Evolutionary conservation across 1,284 basidiomycete genomes (phyloP), one percentile per base, ranked within the genome.

Genomic region (Heliocybe sulcata): DNA sequence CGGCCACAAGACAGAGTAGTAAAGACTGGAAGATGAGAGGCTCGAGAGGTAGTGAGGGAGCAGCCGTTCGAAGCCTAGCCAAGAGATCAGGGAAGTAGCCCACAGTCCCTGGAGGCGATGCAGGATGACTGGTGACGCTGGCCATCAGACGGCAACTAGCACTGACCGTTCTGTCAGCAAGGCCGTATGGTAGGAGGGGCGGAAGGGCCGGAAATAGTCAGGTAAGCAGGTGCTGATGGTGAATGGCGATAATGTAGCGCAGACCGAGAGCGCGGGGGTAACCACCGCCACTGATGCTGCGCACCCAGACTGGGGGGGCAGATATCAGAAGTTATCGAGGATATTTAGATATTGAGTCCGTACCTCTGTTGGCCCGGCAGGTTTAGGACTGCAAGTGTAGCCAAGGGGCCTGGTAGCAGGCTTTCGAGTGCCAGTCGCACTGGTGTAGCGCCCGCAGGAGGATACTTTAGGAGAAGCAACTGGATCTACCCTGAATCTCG

Each of bases 11-110:
- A 61, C 79, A 85, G 2, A 87, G 76, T 16, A 89, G 74, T 20
- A 90, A 67, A 25, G 85, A 80, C 60, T 86, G 85, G 4, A 89
- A 66, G 45, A 89, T 74, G 51, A 81, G 75, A 11, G 79, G 74
- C 55, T 89, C 85, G 2, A 87, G 56, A 6, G 84, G 82, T 2
- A 85, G 58, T 20, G 69, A 45, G 4, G 77, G 73, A 20, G 69
- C 69, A 9, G 70, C 65, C 9, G 71, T 63, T 38, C 72, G 77
- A 52, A 85, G 65, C 55, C 76, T 71, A 1, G 69, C 63, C 8
- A 85, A 59, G 22, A 85, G 62, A 6, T 76, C 71, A 27, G 80
- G 74, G 27, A 85, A 73, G 64, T 85, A 87, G 1, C 66, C 67
- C 19, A 73, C 70, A 0, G 77, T 76, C 14, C 82, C 84, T 4